Base-by-base conservation (phyloP, 2,329 filamentous ascomycete genomes). In the Mycosphaerelloides madeirae region DNA sequence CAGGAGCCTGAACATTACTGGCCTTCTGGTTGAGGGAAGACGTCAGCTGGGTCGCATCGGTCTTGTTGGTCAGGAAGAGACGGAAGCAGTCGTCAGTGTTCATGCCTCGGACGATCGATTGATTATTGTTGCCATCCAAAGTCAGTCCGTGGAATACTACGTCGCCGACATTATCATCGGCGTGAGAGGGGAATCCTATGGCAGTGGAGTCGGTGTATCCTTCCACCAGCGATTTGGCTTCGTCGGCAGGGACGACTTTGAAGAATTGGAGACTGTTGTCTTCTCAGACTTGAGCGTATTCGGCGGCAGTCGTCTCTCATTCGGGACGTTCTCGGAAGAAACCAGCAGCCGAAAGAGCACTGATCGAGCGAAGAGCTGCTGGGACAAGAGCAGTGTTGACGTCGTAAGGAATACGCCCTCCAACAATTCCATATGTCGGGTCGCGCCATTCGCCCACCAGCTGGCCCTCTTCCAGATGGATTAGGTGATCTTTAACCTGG, bases 31-130 rank as follows among this genome's bases (percentile, higher is more conserved):
- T 76, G 9, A 84, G 56, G 55, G 80, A 81, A 0, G 65, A 49
- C 0, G 75, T 79, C 1, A 83, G 68, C 50, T 83, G 78, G 0
- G 62, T 53, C 37, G 81, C 68, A 36, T 81, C 71, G 1, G 78
- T 80, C 4, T 51, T 54, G 54, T 83, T 81, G 25, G 31, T 35
- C 1, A 84, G 65, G 60, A 82, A 83, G 44, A 77, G 75, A 1
- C 79, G 76, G 66, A 83, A 84, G 40, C 75, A 80, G 47, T 79
- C 77, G 49, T 84, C 81, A 0, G 77, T 81, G 58, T 84, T 80
- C 69, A 82, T 78, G 14, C 83, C 71, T 20, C 68, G 65, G 1
- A 83, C 76, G 13, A 75, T 60, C 1, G 69, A 57, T 20, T 75
- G 68, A 16, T 73, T 65, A 36, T 72, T 63, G 45, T 73, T 69